Evolutionary conservation across 352 stramenopile genomes (phyloP).

Genomic region (Globisporangium irregulare): DNA sequence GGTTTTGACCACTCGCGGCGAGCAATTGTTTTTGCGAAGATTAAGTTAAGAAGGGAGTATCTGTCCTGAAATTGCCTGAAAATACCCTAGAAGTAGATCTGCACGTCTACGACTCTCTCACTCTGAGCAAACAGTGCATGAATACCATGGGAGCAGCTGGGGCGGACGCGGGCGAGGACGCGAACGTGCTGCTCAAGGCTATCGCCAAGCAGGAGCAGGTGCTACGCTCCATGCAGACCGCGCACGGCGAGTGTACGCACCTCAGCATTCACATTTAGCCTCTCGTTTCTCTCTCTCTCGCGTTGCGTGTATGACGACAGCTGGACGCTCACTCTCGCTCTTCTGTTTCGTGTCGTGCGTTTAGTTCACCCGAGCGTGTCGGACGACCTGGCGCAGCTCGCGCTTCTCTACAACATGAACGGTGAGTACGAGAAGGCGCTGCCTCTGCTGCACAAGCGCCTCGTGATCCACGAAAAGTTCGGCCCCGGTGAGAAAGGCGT

Average conservation of each 20-base stretch:
- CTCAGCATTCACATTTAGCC: neutral
- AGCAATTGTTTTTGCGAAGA: no score
- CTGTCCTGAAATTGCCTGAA: no score
- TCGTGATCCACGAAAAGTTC: conserved; percentile 85
- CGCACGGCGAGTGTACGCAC: conserved; percentile 50
- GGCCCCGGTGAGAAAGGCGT: conserved; percentile 29
- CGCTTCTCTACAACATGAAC: conserved; percentile 68
- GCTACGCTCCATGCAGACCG: conserved; percentile 38
- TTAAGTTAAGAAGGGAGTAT: no score
- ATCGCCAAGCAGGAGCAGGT: conserved; percentile 49
- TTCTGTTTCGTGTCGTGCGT: neutral
- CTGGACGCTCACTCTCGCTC: neutral
- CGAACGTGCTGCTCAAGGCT: conserved; percentile 38
- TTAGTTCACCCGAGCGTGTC: conserved; percentile 51
- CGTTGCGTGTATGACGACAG: neutral
- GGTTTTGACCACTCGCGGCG: no score
- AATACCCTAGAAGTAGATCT: no score
- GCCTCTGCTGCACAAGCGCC: conserved; percentile 60
- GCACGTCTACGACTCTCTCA: no score
- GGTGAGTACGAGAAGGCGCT: conserved; percentile 64
- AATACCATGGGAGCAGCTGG: conserved; percentile 8
- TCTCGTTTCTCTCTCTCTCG: neutral
- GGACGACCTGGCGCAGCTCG: conserved; percentile 66
- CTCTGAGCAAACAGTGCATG: neutral
- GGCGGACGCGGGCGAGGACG: conserved; percentile 19